phyloP scores from a whole-genome alignment of 1,284 basidiomycete species.

The Ganoderma meredithae region DNA sequence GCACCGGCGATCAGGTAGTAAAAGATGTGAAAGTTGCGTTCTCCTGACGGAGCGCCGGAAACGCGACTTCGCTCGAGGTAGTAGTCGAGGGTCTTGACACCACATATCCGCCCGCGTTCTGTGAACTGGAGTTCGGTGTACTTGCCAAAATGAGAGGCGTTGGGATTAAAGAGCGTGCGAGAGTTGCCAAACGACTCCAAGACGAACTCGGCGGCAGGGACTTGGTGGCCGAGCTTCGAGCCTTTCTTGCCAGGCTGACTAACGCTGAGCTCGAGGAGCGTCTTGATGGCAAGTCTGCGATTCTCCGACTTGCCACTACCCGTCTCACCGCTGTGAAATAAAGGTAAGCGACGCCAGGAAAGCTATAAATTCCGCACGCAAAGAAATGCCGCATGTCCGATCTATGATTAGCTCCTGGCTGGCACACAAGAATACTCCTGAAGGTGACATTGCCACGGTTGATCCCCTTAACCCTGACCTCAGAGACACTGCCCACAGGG shows the following conservation, averaged over 20 bases:
- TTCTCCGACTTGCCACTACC: constrained; percentile 95
- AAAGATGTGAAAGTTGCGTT: constrained; percentile 97
- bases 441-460: neutral
- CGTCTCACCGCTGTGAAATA: constrained; percentile 81
- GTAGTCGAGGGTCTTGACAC: constrained; percentile 96
- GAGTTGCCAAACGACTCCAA: constrained; percentile 94
- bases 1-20: constrained; percentile 95
- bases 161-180: constrained; percentile 89
- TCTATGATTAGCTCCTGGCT: neutral
- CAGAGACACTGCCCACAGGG: neutral
- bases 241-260: constrained; percentile 94
- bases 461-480: neutral
- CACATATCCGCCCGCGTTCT: constrained; percentile 87
- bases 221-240: constrained; percentile 82
- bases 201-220: constrained; percentile 95
- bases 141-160: constrained; percentile 91
- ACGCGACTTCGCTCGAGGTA: constrained; percentile 93
- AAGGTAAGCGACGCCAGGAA: constrained; percentile 10
- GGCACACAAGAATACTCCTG: neutral
- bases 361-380: neutral
- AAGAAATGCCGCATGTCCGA: neutral
- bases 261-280: constrained; percentile 88
- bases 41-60: constrained; percentile 80
- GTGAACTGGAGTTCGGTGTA: constrained; percentile 96
- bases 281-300: constrained; percentile 89